These are phyloP conservation scores for Gracilaria caudata DNA, from an alignment of 23 red algal species.

Conservation along the genomic window DNA sequence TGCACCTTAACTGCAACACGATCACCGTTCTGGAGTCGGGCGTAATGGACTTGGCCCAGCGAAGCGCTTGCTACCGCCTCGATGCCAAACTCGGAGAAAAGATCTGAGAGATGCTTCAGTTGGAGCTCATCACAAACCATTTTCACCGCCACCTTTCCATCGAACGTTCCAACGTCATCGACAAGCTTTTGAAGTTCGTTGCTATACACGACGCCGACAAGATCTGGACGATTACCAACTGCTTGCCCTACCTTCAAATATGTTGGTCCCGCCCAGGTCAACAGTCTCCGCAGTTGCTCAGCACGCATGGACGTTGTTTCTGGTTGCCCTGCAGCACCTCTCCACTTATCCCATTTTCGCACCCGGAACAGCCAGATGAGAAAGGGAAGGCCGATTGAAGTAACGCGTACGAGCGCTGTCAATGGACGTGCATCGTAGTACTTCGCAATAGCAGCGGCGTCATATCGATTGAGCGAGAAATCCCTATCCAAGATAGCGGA, in stretches of 20 bases:
- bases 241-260: constrained; percentile 90
- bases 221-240: constrained; percentile 85
- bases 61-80: constrained; percentile 83
- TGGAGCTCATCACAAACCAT: constrained; percentile 73
- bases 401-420: constrained; percentile 32
- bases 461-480: constrained; percentile 55
- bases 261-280: constrained; percentile 69
- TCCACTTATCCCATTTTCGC: constrained; percentile 49
- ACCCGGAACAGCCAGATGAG: constrained; percentile 61
- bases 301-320: constrained; percentile 40
- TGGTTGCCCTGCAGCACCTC: constrained; percentile 3
- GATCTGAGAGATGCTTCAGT: constrained; percentile 29
- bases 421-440: constrained; percentile 77
- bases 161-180: constrained; percentile 88
- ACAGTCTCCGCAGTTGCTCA: constrained; percentile 65
- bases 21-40: constrained; percentile 52
- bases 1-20: constrained; percentile 96
- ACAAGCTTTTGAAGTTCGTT: constrained; percentile 85
- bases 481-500: constrained; percentile 29
- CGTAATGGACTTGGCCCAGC: constrained; percentile 90
- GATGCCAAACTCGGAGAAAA: constrained; percentile 46
- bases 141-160: constrained; percentile 54
- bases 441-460: constrained; percentile 37
- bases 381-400: constrained; percentile 69
- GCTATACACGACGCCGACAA: constrained; percentile 75